phyloP scores from a whole-genome alignment of 345 rosid genomes.

The Anacardium occidentale region DNA sequence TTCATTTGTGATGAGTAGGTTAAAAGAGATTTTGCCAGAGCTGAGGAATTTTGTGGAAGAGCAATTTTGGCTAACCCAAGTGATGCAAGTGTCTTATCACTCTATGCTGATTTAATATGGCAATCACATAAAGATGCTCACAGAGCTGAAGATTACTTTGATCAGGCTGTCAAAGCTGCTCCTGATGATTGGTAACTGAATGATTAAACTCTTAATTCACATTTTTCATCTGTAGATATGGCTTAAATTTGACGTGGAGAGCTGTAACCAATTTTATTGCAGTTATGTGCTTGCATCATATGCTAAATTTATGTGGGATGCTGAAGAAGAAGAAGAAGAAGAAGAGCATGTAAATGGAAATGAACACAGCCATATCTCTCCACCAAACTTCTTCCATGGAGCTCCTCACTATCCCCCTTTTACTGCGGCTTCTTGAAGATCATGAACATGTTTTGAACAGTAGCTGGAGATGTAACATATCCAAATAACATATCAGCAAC shows the following conservation, averaged over 20 bases:
- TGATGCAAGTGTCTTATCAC: conserved; percentile 54
- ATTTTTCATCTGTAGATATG: neutral
- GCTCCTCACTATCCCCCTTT: conserved; percentile 26
- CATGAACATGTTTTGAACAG: too few relatives aligned
- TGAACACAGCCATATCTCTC: conserved; percentile 11
- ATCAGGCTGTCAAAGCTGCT: conserved; percentile 56
- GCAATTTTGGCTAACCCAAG: conserved; percentile 59
- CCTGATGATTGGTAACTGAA: conserved; percentile 58
- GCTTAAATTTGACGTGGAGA: conserved; percentile 13
- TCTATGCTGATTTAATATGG: conserved; percentile 68
- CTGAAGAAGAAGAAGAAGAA: conserved; percentile 49
- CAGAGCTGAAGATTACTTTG: conserved; percentile 53
- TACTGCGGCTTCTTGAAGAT: conserved; percentile 29
- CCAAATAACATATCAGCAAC: neutral
- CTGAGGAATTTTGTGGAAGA: conserved; percentile 65
- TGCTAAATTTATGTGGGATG: conserved; percentile 74
- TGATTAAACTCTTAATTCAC: neutral
- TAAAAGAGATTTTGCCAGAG: conserved; percentile 51
- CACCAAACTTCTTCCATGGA: conserved; percentile 30
- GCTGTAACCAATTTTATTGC: conserved; percentile 8
- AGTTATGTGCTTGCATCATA: conserved; percentile 72
- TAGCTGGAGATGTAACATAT: neutral
- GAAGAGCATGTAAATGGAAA: conserved; percentile 13
- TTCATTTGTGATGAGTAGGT: conserved; percentile 31
- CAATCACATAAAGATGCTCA: conserved; percentile 42